Evolutionary conservation across 805 yeast genomes (phyloP).

Genomic region (Myxozyma nipponensis): DNA sequence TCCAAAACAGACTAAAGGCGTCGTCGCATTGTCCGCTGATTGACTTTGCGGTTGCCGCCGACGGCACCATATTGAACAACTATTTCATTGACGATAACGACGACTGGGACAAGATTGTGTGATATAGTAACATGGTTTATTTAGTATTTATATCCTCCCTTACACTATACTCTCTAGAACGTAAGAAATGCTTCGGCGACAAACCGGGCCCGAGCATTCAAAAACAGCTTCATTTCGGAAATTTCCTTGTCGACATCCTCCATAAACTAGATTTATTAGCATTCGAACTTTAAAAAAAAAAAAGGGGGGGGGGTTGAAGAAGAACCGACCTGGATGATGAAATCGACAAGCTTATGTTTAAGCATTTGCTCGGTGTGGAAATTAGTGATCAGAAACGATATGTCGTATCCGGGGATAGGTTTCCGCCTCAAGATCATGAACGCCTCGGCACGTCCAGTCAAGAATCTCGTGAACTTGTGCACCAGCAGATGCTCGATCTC

Average conservation of each 20-base stretch:
- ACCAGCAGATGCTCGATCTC: slow-evolving; percentile 94
- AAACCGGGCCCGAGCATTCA: slow-evolving; percentile 95
- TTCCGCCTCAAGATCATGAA: slow-evolving; percentile 87
- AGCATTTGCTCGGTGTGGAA: slow-evolving; percentile 94
- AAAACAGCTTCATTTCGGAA: slow-evolving; percentile 94
- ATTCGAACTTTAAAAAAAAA: neutral
- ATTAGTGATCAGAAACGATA: slow-evolving; percentile 88
- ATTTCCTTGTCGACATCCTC: slow-evolving; percentile 98
- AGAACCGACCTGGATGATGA: slow-evolving; percentile 64
- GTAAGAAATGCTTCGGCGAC: slow-evolving; percentile 94
- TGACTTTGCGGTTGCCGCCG: neutral
- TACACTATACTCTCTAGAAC: no score
- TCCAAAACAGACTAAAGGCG: neutral
- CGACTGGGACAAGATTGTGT: neutral
- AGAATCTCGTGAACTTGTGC: slow-evolving; percentile 87
- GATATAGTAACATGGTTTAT: no score
- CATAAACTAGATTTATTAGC: slow-evolving; percentile 57
- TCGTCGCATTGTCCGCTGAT: neutral
- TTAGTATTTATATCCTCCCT: no score
- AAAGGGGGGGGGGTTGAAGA: neutral
- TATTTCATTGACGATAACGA: neutral
- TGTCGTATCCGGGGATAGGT: slow-evolving; percentile 76
- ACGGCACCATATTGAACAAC: neutral
- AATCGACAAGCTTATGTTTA: slow-evolving; percentile 91
- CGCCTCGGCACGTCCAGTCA: slow-evolving; percentile 93